Percentiles rank a stretch among this genome's conserved stretches.
Conservation (phyloP, 208 protist species). For the Leishmania tropica region DNA sequence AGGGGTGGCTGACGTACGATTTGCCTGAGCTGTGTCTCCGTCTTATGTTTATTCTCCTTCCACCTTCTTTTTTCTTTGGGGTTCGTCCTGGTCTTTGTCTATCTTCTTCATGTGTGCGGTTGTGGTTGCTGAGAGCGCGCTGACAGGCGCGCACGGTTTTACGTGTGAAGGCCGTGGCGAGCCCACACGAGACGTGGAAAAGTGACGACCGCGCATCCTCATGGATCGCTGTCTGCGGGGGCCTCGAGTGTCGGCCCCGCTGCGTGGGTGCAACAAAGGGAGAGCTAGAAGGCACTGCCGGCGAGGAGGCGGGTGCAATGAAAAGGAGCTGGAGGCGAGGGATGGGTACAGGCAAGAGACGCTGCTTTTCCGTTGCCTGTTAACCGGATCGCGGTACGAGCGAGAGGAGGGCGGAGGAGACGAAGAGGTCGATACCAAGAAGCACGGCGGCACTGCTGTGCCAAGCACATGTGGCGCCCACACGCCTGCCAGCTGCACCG, state of each 20-base stretch:
- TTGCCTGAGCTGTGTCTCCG: background rate
- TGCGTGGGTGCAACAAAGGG: background rate
- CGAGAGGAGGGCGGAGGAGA: background rate
- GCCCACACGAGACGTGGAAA: background rate
- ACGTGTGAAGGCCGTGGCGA: background rate
- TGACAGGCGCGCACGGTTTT: conserved; percentile 2
- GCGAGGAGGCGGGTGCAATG: background rate
- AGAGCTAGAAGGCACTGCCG: background rate
- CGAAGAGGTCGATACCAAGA: background rate
- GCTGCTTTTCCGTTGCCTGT: background rate
- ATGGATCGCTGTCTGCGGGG: background rate
- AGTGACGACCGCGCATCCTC: background rate
- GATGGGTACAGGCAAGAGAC: too few species aligned
- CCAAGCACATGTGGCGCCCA: too few species aligned
- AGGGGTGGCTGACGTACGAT: background rate
- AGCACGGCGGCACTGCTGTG: background rate
- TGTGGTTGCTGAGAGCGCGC: background rate
- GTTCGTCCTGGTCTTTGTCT: background rate
- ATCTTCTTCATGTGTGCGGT: background rate
- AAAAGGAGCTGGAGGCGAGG: background rate
- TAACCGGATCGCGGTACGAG: background rate
- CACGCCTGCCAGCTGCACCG: background rate
- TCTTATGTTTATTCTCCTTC: conserved; percentile 2
- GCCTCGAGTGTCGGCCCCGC: background rate
- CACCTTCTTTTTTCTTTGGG: background rate